Evolutionary conservation across 1,284 basidiomycete species (phyloP).

Genomic region (Pascua guehoae): DNA sequence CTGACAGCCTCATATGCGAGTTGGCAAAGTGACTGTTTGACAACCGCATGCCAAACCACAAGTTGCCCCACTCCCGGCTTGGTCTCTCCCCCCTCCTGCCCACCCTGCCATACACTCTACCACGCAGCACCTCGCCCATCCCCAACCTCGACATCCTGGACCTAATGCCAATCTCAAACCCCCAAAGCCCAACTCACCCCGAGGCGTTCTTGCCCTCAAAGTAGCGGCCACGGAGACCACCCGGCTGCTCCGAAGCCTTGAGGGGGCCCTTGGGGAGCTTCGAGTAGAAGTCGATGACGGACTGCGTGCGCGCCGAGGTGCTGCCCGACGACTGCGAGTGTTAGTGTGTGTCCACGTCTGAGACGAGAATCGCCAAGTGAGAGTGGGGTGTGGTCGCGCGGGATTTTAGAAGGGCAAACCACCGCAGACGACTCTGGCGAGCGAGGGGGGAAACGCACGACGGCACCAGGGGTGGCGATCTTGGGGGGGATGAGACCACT

Average conservation of each 20-base stretch:
- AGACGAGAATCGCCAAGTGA: neutral
- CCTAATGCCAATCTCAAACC: neutral
- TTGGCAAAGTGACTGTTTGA: neutral
- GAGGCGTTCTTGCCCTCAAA: slow-evolving; percentile 83
- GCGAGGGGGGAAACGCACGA: slow-evolving; percentile 58
- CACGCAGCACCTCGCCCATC: neutral
- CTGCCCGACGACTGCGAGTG: slow-evolving; percentile 64
- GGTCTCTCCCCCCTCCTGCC: neutral
- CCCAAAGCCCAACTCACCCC: slow-evolving; percentile 49
- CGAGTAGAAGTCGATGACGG: slow-evolving; percentile 90
- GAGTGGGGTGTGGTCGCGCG: neutral
- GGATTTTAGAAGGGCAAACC: neutral
- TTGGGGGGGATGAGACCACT: slow-evolving; percentile 85
- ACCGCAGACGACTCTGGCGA: neutral
- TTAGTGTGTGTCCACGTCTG: neutral
- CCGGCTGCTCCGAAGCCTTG: slow-evolving; percentile 60
- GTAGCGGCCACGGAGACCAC: slow-evolving; percentile 68
- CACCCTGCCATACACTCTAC: neutral
- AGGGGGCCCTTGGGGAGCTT: slow-evolving; percentile 71
- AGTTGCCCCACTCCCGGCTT: neutral
- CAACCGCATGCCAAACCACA: neutral
- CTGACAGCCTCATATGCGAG: too few relatives aligned
- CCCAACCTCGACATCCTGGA: neutral
- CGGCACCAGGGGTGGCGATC: slow-evolving; percentile 82
- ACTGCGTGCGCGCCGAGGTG: slow-evolving; percentile 67